Evolutionary conservation across 2,329 filamentous ascomycete species (phyloP), one percentile per base, ranked within the genome.

Genomic region (Pleomassaria siparia): DNA sequence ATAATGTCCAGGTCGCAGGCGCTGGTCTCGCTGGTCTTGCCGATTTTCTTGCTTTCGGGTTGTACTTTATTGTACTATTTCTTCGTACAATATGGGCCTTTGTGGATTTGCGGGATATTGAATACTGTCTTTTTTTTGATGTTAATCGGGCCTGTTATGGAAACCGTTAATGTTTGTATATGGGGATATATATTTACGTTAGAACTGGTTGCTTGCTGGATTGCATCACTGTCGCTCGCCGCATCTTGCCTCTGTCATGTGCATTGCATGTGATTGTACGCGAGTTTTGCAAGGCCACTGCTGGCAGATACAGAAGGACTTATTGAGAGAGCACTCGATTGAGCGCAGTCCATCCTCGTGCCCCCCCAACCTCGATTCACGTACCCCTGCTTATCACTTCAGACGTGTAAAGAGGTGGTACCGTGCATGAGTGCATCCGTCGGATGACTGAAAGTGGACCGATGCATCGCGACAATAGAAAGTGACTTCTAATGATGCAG

Each of bases 21-120:
- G 68, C 64, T 40, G 67, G 69, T 51, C 50, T 70, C 26, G 66
- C 65, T 35, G 69, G 69, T 53, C 62, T 72, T 24, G 47, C 72
- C 45, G 70, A 66, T 40, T 53, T 68, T 40, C 69, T 72, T 58
- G 69, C 64, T 44, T 63, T n/a, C n/a, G n/a, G n/a, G n/a, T n/a
- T 72, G 61, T 72, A 69, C 51, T 59, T 53, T 37, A 3, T 15
- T 15, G 6, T 6, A 10, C 13, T 45, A 25, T 21, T 44, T 40
- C 33, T 18, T 32, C 22, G 10, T 29, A 22, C 18, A 22, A 8
- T 36, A 4, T 37, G 2, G 18, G 15, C 40, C 5, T 26, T 29
- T 26, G 30, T 21, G 22, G 16, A 18, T 12, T 22, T 28, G 10
- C n/a, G 22, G 29, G 26, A 43, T 37, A 21, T 10, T 11, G 15